These are phyloP conservation scores for Schizosaccharomyces cryophilus DNA, from an alignment of 805 yeast genomes.

Conservation along the genomic window DNA sequence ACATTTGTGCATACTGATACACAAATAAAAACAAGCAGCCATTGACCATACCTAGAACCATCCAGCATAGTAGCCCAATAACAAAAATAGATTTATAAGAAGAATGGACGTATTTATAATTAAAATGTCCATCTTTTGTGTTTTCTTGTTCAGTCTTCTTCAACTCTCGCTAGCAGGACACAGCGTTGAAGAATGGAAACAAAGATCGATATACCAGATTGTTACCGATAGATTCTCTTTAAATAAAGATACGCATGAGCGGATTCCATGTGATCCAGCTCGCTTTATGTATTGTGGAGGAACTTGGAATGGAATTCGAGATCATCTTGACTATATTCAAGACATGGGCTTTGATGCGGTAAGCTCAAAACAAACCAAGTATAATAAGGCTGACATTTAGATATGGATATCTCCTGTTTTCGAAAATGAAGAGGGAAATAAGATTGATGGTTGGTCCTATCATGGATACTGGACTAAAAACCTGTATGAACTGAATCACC, in stretches of 20 bases:
- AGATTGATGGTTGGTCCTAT: slow-evolving; percentile 2
- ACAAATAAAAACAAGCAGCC: no score
- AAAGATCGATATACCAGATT: slow-evolving; percentile 2
- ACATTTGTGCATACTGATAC: no score
- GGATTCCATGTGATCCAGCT: not conserved
- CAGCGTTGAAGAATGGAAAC: not conserved
- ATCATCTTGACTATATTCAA: slow-evolving; percentile 4
- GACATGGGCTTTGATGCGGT: slow-evolving; percentile 6
- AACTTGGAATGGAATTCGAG: slow-evolving; percentile 4
- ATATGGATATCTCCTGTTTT: slow-evolving; percentile 5
- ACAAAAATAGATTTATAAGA: not conserved
- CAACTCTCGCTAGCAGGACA: not conserved
- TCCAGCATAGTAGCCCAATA: no score
- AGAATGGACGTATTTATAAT: not conserved
- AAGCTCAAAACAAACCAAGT: not conserved
- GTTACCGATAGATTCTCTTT: slow-evolving; percentile 5
- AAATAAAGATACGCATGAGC: not conserved
- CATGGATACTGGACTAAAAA: slow-evolving; percentile 3
- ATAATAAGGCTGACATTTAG: not conserved
- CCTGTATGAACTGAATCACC: not conserved
- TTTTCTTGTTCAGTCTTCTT: not conserved
- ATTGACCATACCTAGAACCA: no score
- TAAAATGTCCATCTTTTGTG: not conserved
- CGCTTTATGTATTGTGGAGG: slow-evolving; percentile 4
- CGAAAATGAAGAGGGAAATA: slow-evolving; percentile 3